phyloP scores from a whole-genome alignment of 164 flowering plant genomes.

The Magnolia sinica region DNA sequence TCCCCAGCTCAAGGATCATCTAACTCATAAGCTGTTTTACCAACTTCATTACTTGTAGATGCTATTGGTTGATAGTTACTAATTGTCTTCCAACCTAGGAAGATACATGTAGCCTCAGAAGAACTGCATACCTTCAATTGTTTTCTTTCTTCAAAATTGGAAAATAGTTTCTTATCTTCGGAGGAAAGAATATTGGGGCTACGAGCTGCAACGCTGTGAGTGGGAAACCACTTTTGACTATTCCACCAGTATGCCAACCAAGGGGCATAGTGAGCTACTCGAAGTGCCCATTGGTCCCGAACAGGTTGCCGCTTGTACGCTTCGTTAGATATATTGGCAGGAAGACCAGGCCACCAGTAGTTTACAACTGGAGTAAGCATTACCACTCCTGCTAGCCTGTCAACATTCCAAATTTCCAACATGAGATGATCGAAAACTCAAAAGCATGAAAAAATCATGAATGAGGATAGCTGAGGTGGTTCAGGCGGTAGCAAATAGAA shows the following conservation, averaged over 20 bases:
- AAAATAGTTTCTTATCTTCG: constrained; percentile 37
- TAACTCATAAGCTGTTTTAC: too few relatives aligned
- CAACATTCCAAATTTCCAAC: neutral
- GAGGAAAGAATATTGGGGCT: constrained; percentile 30
- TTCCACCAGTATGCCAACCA: constrained; percentile 90
- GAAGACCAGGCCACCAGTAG: constrained; percentile 86
- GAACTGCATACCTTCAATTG: constrained; percentile 21
- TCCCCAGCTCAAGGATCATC: too few relatives aligned
- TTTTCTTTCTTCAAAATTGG: constrained; percentile 11
- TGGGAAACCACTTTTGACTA: constrained; percentile 72
- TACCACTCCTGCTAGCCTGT: constrained; percentile 77
- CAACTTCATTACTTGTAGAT: too few relatives aligned
- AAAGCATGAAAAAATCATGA: neutral
- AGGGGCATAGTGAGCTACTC: constrained; percentile 68
- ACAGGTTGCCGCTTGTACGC: constrained; percentile 37
- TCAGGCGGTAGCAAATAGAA: too few relatives aligned
- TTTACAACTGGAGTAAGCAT: constrained; percentile 73
- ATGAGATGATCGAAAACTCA: neutral
- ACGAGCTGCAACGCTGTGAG: constrained; percentile 30
- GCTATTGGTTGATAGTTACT: too few relatives aligned
- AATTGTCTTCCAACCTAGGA: neutral
- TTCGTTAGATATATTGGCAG: constrained; percentile 57
- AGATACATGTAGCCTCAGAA: neutral
- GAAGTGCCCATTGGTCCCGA: constrained; percentile 62
- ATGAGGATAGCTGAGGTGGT: too few relatives aligned